Evolutionary conservation across 768 basidiomycete species (phyloP).

Genomic region (Serendipita sp.): DNA sequence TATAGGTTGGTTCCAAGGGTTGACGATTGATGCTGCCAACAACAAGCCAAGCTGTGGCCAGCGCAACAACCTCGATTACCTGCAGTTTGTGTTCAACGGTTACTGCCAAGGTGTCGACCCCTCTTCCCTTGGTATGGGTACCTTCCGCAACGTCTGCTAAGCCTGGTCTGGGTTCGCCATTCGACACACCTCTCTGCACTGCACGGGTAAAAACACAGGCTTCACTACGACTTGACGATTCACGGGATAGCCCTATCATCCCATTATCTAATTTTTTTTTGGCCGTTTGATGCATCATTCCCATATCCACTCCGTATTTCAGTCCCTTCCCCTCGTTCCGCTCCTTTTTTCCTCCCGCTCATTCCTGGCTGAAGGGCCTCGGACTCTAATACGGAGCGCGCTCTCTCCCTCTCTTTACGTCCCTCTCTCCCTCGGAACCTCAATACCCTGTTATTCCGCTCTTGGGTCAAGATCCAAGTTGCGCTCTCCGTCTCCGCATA

Average conservation of each 20-base stretch:
- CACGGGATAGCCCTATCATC: too few relatives aligned
- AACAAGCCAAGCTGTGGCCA: slow-evolving; percentile 16
- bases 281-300: too few relatives aligned
- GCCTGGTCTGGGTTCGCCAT: not conserved
- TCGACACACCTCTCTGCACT: not conserved
- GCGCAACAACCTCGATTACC: slow-evolving; percentile 24
- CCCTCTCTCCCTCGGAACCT: not conserved
- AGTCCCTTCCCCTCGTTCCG: not conserved
- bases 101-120: slow-evolving; percentile 3
- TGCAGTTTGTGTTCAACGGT: slow-evolving; percentile 12
- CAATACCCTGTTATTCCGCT: too few relatives aligned
- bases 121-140: not conserved
- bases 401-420: not conserved
- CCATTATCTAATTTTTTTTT: too few relatives aligned
- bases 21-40: slow-evolving; percentile 16
- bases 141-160: slow-evolving; percentile 4
- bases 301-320: not conserved
- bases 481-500: too few relatives aligned
- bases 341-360: not conserved
- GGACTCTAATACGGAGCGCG: not conserved
- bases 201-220: not conserved
- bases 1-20: slow-evolving; percentile 8
- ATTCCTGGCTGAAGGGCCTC: not conserved
- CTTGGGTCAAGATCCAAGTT: too few relatives aligned
- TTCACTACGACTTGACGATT: too few relatives aligned